phyloP scores from a whole-genome alignment of 2,329 filamentous ascomycete genomes.

The Paecilomyces sp. region DNA sequence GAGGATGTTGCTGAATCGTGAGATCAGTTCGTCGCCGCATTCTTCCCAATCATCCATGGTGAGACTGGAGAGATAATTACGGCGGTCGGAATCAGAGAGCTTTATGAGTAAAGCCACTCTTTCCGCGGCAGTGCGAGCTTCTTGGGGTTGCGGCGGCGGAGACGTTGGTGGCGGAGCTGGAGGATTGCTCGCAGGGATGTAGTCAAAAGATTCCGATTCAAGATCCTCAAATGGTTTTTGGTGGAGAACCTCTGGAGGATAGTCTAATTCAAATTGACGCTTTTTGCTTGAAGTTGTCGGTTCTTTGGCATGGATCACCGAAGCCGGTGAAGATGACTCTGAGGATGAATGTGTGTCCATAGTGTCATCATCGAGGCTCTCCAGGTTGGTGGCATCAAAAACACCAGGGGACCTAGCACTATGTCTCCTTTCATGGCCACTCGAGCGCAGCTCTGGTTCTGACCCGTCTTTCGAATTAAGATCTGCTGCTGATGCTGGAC shows the following conservation, averaged over 20 bases:
- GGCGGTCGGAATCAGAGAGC: slow-evolving; percentile 34
- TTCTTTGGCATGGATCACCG: slow-evolving; percentile 8
- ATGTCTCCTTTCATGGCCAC: slow-evolving; percentile 13
- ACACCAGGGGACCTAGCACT: slow-evolving; percentile 19
- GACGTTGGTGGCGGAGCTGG: slow-evolving; percentile 14
- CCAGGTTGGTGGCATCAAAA: slow-evolving; percentile 26
- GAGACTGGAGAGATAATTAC: slow-evolving; percentile 45
- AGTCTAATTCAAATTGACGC: slow-evolving; percentile 38
- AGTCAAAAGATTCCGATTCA: slow-evolving; percentile 44
- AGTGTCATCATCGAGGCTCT: slow-evolving; percentile 16
- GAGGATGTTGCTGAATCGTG: slow-evolving; percentile 46
- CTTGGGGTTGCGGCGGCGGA: slow-evolving; percentile 10
- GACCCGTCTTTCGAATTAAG: slow-evolving; percentile 11
- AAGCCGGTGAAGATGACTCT: background rate
- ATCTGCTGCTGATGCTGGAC: slow-evolving; percentile 12
- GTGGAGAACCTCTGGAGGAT: slow-evolving; percentile 37
- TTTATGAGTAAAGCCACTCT: slow-evolving; percentile 30
- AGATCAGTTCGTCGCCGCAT: slow-evolving; percentile 54
- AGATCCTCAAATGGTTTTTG: slow-evolving; percentile 43
- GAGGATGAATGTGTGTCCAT: background rate
- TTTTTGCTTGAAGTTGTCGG: slow-evolving; percentile 18
- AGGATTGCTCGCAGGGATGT: slow-evolving; percentile 24
- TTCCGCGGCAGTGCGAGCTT: slow-evolving; percentile 18
- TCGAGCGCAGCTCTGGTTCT: slow-evolving; percentile 16
- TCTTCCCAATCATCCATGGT: slow-evolving; percentile 54